Conservation (phyloP, 306 rosid species). For the Amphicarpaea edgeworthii region DNA sequence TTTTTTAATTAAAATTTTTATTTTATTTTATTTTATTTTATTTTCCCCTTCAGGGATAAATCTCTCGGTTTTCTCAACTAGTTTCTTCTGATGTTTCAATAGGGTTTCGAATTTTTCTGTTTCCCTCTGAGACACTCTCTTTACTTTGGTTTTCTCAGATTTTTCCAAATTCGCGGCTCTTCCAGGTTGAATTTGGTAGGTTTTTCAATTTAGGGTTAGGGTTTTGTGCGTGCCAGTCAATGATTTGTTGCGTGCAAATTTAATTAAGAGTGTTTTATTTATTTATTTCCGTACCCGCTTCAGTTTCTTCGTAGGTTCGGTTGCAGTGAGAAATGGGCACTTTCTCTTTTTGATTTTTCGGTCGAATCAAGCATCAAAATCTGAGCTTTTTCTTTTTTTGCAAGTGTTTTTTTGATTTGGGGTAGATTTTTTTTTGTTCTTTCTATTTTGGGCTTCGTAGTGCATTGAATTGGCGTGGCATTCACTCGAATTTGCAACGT, state of each 20-base stretch:
- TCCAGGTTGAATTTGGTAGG: constrained; percentile 42
- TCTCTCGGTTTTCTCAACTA: constrained; percentile 63
- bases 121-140: background rate
- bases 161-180: constrained; percentile 48
- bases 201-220: constrained; percentile 53
- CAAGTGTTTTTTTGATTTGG: constrained; percentile 29
- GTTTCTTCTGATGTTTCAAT: constrained; percentile 42
- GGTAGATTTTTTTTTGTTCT: constrained; percentile 10
- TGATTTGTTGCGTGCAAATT: constrained; percentile 42
- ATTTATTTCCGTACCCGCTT: constrained; percentile 20
- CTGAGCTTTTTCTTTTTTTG: constrained; percentile 8
- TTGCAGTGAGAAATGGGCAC: constrained; percentile 8
- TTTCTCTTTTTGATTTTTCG: constrained; percentile 40
- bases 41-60: constrained; percentile 37
- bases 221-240: constrained; percentile 55
- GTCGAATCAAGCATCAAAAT: constrained; percentile 36
- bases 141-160: constrained; percentile 32
- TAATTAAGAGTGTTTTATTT: constrained; percentile 29
- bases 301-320: constrained; percentile 17
- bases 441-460: constrained; percentile 33
- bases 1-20: constrained; percentile 10
- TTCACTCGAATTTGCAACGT: constrained; percentile 51
- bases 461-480: constrained; percentile 50
- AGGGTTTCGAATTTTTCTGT: constrained; percentile 54
- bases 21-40: background rate